Base-by-base conservation (phyloP, 2,329 filamentous ascomycete species). In the Calonectria naviculata region DNA sequence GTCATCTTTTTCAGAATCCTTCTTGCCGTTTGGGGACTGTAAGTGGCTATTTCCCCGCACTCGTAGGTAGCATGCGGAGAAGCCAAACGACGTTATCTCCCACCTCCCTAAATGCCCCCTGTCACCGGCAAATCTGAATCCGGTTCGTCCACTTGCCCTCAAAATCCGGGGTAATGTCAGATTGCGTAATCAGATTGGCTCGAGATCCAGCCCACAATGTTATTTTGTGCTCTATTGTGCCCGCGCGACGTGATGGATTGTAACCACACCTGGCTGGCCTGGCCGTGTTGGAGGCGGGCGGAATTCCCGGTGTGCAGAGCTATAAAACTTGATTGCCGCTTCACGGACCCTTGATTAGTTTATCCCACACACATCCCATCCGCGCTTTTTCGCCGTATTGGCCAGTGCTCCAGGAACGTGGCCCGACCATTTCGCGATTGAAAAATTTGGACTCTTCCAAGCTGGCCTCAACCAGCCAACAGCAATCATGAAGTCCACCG, bases 91-190 rank as follows among this genome's bases (percentile, higher is more conserved):
- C n/a, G 34, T 58, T 36, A 26, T 28, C 52, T 15, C 10, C 49
- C 49, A 56, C 49, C 19, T 56, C 49, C 29, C 5, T 24, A 5
- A 34, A 36, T 21, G 21, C 21, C 41, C 28, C 42, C 41, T 42
- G 49, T 29, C 49, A 26, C 42, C 65, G 65, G 65, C 65, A 49
- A 60, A 60, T 42, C 42, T 28, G 29, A 61, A 38, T 67, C 65
- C 65, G 54, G 54, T 67, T 67, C 52, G 65, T 24, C 52, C 34
- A 52, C 31, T 65, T 26, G 2, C 10, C n/a, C 21, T 28, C 17
- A 5, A 34, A 60, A 49, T 61, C 65, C 34, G 65, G 65, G 65
- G 65, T 67, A 67, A 47, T 41, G 31, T 19, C 41, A 49, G 65
- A 41, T 61, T 67, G 52, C 52, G 65, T 61, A 67, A 61, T 49